Evolutionary conservation across 139 green algal species (phyloP).

Genomic region (Ulvella scutata): DNA sequence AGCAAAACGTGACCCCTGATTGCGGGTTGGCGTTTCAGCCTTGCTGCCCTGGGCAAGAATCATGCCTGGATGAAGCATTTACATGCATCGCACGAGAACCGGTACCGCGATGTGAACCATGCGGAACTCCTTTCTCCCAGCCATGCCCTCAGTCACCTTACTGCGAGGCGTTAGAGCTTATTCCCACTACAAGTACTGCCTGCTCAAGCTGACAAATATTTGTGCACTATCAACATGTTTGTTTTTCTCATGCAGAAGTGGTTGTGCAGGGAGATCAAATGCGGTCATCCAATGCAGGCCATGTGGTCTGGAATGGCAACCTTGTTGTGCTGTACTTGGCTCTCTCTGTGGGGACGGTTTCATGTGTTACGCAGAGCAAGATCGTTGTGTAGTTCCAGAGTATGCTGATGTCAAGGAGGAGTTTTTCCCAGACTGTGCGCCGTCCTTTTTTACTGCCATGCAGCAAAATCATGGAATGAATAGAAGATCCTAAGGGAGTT

Average conservation of each 20-base stretch:
- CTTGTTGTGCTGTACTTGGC: background rate
- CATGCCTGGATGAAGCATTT: background rate
- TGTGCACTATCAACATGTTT: background rate
- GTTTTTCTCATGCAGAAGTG: background rate
- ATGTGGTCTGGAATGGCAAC: background rate
- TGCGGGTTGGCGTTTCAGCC: background rate
- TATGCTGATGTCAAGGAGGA: background rate
- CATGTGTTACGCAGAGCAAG: background rate
- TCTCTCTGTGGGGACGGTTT: background rate
- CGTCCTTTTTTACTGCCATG: background rate
- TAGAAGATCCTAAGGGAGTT: background rate
- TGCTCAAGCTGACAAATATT: background rate
- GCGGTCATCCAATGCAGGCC: background rate
- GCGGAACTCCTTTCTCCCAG: background rate
- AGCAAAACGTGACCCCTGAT: background rate
- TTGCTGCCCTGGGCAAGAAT: background rate
- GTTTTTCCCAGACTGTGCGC: conserved; percentile 2
- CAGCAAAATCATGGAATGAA: background rate
- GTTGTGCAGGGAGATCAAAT: background rate
- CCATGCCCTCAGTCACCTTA: background rate
- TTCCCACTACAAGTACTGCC: background rate
- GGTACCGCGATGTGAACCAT: background rate
- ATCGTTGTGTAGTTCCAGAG: background rate
- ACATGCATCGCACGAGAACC: background rate
- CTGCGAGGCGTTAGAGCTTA: background rate